Evolutionary conservation across 805 yeast species (phyloP), one percentile per base, ranked within the genome.

Genomic region (Teunomyces kruisii): DNA sequence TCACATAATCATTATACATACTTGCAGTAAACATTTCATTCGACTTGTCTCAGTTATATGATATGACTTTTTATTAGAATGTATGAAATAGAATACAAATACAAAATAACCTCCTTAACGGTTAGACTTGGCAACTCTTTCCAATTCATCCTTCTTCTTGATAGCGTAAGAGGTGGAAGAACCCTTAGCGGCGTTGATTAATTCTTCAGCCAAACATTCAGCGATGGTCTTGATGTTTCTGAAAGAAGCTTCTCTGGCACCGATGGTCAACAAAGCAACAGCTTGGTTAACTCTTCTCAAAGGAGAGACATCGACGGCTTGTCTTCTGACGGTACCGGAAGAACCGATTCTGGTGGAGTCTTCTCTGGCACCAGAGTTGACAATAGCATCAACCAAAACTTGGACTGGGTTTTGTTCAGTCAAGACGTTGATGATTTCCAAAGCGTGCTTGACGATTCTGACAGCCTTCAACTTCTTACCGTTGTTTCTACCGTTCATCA

Each of bases 401-500:
- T 94, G 99, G 77, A 94, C 76, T 73, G 99, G 99, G 96, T 94
- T 94, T 79, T 85, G 95, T 78, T 92, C 99, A 66, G 99, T 90
- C 73, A 95, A 84, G 62, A 94, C 91, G 84, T 85, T 74, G 78
- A 94, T 84, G 83, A 94, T 94, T 79, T 94, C 99, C 73, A 94
- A 81, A 65, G 99, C 92, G 85, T 94, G 99, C 84, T 95, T 88
- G 76, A 94, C 90, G 75, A 94, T 94, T 87, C 98, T 91, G 66
- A 94, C 98, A 67, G 99, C 99, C 88, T 92, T 91, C 78, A 95
- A 88, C 83, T 94, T 94, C 86, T 94, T 94, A 86, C 99, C 99
- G 87, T 95, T 94, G 95, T 94, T 94, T 84, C 98, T 92, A 83
- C 99, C 99, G 87, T 94, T 91, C 99, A 94, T 94, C 99, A 94